Base-by-base conservation (phyloP, 2,329 filamentous ascomycete species). In the Teratosphaeria epicoccoides region DNA sequence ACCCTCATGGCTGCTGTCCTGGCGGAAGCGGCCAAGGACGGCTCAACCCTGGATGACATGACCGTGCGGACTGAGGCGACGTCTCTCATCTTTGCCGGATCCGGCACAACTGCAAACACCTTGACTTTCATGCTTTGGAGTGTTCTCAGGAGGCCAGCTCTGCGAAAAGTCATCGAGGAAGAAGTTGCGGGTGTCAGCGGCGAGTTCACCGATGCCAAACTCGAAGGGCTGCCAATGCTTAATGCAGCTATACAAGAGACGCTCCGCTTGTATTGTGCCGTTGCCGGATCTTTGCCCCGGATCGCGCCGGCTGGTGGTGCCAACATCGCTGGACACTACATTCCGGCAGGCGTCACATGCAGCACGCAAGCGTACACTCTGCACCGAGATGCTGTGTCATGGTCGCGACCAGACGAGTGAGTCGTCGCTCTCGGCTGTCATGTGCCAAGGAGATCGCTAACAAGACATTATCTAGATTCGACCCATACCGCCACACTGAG, bases 21-120 rank as follows among this genome's bases (percentile, higher is more conserved):
- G 6, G 61, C 62, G 1, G 57, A 63, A 46, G 54, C 58, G 4
- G 62, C 63, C 46, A 61, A 61, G 28, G 33, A 40, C n/a, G 59
- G 56, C 22, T 59, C 60, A 33, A 49, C 53, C 0, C 52, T 67
- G 10, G 54, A 59, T 25, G 63, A 66, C 45, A 45, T 50, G 6
- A 58, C 65, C 26, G 59, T 66, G 2, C 50, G 57, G n/a, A 26
- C 54, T 17, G 66, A 68, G 46, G 61, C 63, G 1, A 58, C 49
- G 0, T 60, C 54, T 24, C 49, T 66, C 4, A 63, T 66, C 46
- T 53, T 66, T 9, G 65, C 65, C 6, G 65, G 65, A 2, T 62
- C 62, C 10, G 65, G 65, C 24, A 67, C 66, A 2, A 67, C 65
- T 0, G 61, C 63, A 17, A 57, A 62, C 26, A 61, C 61, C 4